Evolutionary conservation across 2,329 filamentous ascomycete species (phyloP), one percentile per base, ranked within the genome.

Genomic region (Lachnum nothofagi): DNA sequence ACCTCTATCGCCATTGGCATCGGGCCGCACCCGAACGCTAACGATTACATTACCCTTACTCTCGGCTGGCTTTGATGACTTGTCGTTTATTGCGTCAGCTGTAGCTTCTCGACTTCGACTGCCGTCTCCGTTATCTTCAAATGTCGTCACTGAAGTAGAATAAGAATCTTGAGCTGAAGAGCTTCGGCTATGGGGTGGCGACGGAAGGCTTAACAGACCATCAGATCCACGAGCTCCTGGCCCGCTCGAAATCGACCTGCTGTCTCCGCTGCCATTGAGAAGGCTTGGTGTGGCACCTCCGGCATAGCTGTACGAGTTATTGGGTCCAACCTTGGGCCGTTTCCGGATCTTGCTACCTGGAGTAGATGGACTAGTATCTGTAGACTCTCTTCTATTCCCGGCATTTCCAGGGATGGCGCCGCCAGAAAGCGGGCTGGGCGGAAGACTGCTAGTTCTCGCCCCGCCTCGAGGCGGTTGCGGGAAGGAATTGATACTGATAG

Each of bases 41-140:
- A 98, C 91, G 53, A 97, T 70, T 12, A 98, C 91, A 63, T 98
- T 98, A 44, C 93, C 93, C 67, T 95, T 97, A 47, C 78, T 80
- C 61, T 96, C 90, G 2, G 29, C 19, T 12, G 67, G 61, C 60
- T 81, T 77, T 48, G 81, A 79, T 48, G 68, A 53, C 50, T 59
- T 53, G 20, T 64, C 57, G 42, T 63, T 67, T 12, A 65, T 55
- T 31, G 46, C 27, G 29, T 63, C 62, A n/a, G 44, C 49, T 8
- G 54, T 49, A 19, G 48, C 39, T 34, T 62, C 59, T 47, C 63
- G 54, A 5, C 61, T 61, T 23, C 68, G 66, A 2, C 67, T 61
- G 17, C 69, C 70, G 24, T 91, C 87, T 20, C 78, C 79, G 22
- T 77, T 74, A 53, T 95, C 91, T 62, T 96, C 91, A 62, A 90